A percentile compares a stretch with the other conserved stretches of the same genome.
phyloP scores from a whole-genome alignment of 1,284 basidiomycete species.

The Melanopsichium pennsylvanicum region DNA sequence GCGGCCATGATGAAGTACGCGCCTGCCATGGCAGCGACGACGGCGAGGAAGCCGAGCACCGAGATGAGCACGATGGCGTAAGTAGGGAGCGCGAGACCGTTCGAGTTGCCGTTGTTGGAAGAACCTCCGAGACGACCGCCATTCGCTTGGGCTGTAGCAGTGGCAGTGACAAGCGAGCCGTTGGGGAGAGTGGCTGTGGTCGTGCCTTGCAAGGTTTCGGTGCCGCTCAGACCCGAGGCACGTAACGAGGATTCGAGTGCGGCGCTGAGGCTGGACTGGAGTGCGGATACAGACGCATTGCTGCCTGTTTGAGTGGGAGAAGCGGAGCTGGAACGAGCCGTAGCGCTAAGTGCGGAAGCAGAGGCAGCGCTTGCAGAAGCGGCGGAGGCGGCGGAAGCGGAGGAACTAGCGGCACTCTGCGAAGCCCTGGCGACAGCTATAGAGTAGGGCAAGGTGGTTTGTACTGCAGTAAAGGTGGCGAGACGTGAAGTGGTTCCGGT shows the following conservation, averaged over 20 bases:
- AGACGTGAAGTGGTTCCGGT: constrained; percentile 44
- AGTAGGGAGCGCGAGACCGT: constrained; percentile 42
- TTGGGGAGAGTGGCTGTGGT: constrained; percentile 53
- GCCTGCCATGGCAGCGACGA: constrained; percentile 40
- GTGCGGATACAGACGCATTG: constrained; percentile 26
- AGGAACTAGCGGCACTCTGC: constrained; percentile 23
- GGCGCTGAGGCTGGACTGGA: constrained; percentile 48
- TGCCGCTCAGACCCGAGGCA: constrained; percentile 48
- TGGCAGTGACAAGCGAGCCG: constrained; percentile 50
- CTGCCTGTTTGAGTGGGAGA: constrained; percentile 9
- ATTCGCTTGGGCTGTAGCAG: constrained; percentile 56
- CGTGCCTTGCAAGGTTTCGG: constrained; percentile 51
- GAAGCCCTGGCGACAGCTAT: constrained; percentile 36
- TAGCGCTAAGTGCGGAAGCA: constrained; percentile 18
- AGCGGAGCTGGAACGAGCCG: constrained; percentile 6
- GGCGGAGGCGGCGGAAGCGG: constrained; percentile 35
- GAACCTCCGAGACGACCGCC: constrained; percentile 37
- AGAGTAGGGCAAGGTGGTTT: constrained; percentile 49
- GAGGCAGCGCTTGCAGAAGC: constrained; percentile 26
- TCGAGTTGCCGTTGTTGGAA: constrained; percentile 11
- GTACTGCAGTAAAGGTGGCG: constrained; percentile 51
- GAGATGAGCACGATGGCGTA: constrained; percentile 59
- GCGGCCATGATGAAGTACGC: constrained; percentile 53
- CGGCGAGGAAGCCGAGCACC: constrained; percentile 56
- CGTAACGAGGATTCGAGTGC: constrained; percentile 46